Evolutionary conservation across 2,329 filamentous ascomycete species (phyloP).

Genomic region (Hypoxylon sp.): DNA sequence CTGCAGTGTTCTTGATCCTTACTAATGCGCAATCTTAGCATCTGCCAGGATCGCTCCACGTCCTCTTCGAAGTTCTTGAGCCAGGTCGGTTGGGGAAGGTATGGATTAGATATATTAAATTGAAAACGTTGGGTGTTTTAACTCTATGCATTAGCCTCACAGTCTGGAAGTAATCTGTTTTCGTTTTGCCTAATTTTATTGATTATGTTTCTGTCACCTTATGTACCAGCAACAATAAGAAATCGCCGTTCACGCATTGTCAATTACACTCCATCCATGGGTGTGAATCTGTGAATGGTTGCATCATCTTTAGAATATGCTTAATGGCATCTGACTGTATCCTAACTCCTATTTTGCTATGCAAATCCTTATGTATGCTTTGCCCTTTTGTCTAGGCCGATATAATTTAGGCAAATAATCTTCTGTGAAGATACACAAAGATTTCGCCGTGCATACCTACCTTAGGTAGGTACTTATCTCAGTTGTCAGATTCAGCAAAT

Average conservation of each 20-base stretch:
- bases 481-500: too few species aligned
- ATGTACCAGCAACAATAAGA: slow-evolving; percentile 5
- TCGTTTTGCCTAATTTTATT: background rate
- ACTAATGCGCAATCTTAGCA: background rate
- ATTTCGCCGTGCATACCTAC: too few species aligned
- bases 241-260: background rate
- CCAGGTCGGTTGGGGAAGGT: background rate
- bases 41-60: too few species aligned
- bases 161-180: background rate
- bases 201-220: background rate
- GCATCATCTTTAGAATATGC: background rate
- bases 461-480: too few species aligned
- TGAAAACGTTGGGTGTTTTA: slow-evolving; percentile 1
- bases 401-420: too few species aligned
- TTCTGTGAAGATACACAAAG: too few species aligned
- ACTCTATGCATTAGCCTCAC: background rate
- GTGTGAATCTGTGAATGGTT: background rate
- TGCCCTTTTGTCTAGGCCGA: background rate
- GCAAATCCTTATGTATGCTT: background rate
- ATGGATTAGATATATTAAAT: background rate
- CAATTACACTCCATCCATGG: background rate
- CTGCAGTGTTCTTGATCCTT: background rate
- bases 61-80: background rate
- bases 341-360: background rate
- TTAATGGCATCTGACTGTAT: background rate